Evolutionary conservation across 495 filamentous ascomycete species (phyloP).

Genomic region (Astrothelium macrocarpum): DNA sequence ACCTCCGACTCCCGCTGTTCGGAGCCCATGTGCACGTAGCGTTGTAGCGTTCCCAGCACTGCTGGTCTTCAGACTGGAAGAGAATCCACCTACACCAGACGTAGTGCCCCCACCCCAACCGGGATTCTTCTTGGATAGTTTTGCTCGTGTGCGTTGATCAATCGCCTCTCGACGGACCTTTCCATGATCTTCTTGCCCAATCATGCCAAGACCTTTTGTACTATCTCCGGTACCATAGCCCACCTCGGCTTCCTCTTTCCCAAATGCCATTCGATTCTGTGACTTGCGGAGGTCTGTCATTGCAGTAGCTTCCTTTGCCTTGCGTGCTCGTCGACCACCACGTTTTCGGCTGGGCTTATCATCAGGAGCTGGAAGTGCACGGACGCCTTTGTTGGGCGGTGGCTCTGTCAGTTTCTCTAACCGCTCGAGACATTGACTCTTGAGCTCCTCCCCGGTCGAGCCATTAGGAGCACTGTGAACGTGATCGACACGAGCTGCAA

Average conservation of each 20-base stretch:
- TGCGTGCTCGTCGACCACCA: constrained; percentile 81
- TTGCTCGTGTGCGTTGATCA: constrained; percentile 85
- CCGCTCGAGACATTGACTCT: constrained; percentile 70
- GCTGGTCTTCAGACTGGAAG: constrained; percentile 70
- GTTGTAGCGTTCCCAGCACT: constrained; percentile 59
- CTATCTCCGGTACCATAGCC: constrained; percentile 82
- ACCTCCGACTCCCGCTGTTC: constrained; percentile 63
- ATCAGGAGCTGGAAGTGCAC: constrained; percentile 86
- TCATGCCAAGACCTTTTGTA: constrained; percentile 88
- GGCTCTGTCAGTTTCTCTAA: constrained; percentile 93
- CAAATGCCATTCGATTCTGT: constrained; percentile 92
- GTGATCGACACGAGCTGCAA: constrained; percentile 80
- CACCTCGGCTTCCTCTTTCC: constrained; percentile 89
- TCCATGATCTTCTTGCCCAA: constrained; percentile 78
- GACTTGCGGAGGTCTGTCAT: constrained; percentile 97
- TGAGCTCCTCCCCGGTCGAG: constrained; percentile 73
- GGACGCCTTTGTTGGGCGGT: constrained; percentile 78
- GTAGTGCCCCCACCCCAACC: constrained; percentile 82
- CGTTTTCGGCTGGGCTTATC: constrained; percentile 92
- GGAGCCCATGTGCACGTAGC: constrained; percentile 62
- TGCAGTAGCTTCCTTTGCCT: constrained; percentile 92
- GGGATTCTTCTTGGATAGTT: constrained; percentile 87
- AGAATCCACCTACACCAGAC: constrained; percentile 48
- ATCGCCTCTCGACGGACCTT: constrained; percentile 80
- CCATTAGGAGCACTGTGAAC: constrained; percentile 78